A percentile compares a stretch with the other conserved stretches of the same genome.
These are phyloP conservation scores for Gamsiella multidivaricata DNA, from an alignment of 192 early-diverging fungal genomes.

Conservation along the genomic window DNA sequence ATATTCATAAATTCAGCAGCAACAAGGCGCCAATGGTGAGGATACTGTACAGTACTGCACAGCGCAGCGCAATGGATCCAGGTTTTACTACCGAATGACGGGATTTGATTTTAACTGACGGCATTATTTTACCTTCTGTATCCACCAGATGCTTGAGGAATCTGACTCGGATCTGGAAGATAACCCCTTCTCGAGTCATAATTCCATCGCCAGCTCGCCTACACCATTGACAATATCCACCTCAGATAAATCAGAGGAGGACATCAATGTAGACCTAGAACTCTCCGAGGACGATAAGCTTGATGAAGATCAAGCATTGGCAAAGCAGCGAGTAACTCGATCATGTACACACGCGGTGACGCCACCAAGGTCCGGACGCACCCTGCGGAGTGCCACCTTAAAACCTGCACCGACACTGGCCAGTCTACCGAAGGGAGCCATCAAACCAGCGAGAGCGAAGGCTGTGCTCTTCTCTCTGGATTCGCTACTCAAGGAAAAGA, in stretches of 20 bases:
- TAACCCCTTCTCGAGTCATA: conserved; percentile 10
- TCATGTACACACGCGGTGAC: not conserved
- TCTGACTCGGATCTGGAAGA: conserved; percentile 47
- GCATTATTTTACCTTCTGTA: no score
- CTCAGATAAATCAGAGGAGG: not conserved
- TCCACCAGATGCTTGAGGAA: conserved; percentile 13
- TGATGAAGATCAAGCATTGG: no score
- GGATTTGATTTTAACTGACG: no score
- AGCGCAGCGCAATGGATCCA: no score
- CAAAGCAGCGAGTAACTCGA: not conserved
- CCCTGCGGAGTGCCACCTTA: not conserved
- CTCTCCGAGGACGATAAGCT: conserved; percentile 9
- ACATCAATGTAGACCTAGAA: not conserved
- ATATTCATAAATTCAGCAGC: conserved; percentile 6
- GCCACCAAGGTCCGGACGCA: not conserved
- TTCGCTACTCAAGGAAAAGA: conserved; percentile 38
- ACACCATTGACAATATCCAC: not conserved
- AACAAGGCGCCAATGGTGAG: conserved; percentile 10
- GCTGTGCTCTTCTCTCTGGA: conserved; percentile 26
- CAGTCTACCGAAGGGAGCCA: not conserved
- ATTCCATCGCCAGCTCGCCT: not conserved
- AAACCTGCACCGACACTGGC: not conserved
- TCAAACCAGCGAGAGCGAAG: not conserved
- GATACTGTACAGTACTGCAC: not conserved
- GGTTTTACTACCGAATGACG: no score